These are phyloP conservation scores for Gossypium schwendimanii DNA, from an alignment of 441 rosid species.

Conservation along the genomic window DNA sequence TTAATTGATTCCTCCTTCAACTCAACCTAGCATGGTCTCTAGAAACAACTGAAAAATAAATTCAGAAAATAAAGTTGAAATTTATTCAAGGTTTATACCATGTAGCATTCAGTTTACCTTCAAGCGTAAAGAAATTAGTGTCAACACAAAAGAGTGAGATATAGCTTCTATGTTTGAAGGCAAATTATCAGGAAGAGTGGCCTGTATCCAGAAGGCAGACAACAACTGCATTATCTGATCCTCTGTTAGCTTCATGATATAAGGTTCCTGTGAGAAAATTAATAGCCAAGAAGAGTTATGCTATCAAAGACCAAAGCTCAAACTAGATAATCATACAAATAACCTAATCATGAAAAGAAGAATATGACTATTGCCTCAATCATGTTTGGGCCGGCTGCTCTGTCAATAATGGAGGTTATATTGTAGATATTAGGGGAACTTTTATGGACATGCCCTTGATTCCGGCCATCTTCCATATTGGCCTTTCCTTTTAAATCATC, in stretches of 20 bases:
- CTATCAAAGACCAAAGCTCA: not conserved
- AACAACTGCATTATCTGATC: slow-evolving; percentile 84
- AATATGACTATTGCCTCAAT: slow-evolving; percentile 42
- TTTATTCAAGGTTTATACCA: not conserved
- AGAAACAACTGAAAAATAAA: not conserved
- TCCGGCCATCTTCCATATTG: slow-evolving; percentile 41
- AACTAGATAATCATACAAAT: slow-evolving; percentile 2
- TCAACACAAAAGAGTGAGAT: slow-evolving; percentile 68
- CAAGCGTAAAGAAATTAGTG: slow-evolving; percentile 63
- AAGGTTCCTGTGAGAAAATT: slow-evolving; percentile 54
- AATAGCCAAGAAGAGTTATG: slow-evolving; percentile 4
- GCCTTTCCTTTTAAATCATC: slow-evolving; percentile 42
- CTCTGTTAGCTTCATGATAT: slow-evolving; percentile 65
- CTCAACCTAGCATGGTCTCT: not conserved
- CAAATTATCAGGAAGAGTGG: slow-evolving; percentile 61
- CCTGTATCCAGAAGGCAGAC: slow-evolving; percentile 90
- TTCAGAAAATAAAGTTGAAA: not conserved
- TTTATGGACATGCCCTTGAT: slow-evolving; percentile 43
- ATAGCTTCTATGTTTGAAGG: slow-evolving; percentile 91
- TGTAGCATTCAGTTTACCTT: slow-evolving; percentile 35
- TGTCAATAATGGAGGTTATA: slow-evolving; percentile 68
- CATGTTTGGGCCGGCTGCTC: slow-evolving; percentile 42
- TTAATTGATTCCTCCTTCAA: not conserved
- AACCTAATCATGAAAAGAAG: not conserved
- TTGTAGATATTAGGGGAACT: slow-evolving; percentile 61